Evolutionary conservation across 2,329 filamentous ascomycete species (phyloP).

Genomic region (Colletotrichum incanum): DNA sequence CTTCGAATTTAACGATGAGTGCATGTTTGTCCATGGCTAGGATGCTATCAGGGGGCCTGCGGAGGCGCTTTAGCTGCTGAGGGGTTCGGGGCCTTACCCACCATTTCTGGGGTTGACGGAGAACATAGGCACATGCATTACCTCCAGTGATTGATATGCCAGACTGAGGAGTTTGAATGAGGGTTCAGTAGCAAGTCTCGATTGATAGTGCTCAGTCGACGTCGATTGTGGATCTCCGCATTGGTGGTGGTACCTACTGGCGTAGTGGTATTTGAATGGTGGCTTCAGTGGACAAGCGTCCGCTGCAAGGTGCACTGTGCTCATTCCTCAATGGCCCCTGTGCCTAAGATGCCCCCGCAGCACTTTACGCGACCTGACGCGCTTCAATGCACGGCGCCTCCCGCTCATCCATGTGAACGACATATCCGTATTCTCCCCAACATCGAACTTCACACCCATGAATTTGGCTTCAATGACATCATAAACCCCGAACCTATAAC

Average conservation of each 20-base stretch:
- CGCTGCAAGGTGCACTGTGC: not conserved
- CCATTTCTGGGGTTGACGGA: not conserved
- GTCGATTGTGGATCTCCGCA: not conserved
- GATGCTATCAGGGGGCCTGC: slow-evolving; percentile 10
- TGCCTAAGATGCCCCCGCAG: slow-evolving; percentile 10
- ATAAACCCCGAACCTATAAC: slow-evolving; percentile 38
- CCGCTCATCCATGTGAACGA: not conserved
- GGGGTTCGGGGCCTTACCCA: slow-evolving; percentile 5
- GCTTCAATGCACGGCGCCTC: not conserved
- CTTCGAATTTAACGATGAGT: slow-evolving; percentile 13
- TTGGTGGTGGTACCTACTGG: not conserved
- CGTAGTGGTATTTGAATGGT: not conserved
- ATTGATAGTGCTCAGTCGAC: not conserved
- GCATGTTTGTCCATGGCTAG: slow-evolving; percentile 20
- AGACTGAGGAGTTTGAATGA: no score
- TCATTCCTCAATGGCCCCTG: not conserved
- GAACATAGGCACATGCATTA: not conserved
- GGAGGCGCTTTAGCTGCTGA: slow-evolving; percentile 9
- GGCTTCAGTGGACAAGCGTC: not conserved
- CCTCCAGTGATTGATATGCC: not conserved
- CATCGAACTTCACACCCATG: slow-evolving; percentile 48
- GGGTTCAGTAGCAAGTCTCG: not conserved
- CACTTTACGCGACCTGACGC: slow-evolving; percentile 24
- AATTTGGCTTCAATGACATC: slow-evolving; percentile 60
- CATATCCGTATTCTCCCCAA: not conserved